Conservation (phyloP, 2,329 filamentous ascomycete species). For the Colletotrichum tropicale region DNA sequence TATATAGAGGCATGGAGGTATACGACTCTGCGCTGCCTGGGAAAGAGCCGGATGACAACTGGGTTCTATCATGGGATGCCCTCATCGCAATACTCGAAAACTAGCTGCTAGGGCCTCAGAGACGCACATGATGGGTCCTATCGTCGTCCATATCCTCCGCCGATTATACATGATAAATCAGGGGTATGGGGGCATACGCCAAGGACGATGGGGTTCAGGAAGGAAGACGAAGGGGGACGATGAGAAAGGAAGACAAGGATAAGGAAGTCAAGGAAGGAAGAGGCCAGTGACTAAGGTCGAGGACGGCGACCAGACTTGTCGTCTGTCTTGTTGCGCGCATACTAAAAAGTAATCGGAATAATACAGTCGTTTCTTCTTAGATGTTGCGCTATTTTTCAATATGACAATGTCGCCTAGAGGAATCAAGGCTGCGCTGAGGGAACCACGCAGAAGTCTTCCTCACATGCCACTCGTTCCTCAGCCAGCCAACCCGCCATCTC, state of each 20-base stretch:
- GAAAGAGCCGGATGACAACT: no score
- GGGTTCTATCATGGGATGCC: neutral
- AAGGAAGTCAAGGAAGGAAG: neutral
- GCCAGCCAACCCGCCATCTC: neutral
- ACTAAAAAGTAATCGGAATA: neutral
- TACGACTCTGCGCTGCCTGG: accelerated
- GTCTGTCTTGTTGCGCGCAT: neutral
- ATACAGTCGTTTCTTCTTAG: neutral
- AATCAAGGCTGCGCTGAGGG: neutral
- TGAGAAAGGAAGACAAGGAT: neutral
- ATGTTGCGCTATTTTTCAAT: neutral
- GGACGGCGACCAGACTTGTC: neutral
- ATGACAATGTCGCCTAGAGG: neutral
- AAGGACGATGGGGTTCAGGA: neutral
- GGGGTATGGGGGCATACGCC: no score
- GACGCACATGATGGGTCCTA: neutral
- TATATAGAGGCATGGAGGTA: neutral
- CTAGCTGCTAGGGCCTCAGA: neutral
- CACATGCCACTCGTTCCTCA: neutral
- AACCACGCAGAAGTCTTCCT: neutral
- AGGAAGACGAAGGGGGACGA: neutral
- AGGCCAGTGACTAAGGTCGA: neutral
- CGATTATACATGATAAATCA: neutral
- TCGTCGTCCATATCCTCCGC: neutral
- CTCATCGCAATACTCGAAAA: neutral